Conservation (phyloP, 2,329 filamentous ascomycete species). For the Chaetothyriales sp. region DNA sequence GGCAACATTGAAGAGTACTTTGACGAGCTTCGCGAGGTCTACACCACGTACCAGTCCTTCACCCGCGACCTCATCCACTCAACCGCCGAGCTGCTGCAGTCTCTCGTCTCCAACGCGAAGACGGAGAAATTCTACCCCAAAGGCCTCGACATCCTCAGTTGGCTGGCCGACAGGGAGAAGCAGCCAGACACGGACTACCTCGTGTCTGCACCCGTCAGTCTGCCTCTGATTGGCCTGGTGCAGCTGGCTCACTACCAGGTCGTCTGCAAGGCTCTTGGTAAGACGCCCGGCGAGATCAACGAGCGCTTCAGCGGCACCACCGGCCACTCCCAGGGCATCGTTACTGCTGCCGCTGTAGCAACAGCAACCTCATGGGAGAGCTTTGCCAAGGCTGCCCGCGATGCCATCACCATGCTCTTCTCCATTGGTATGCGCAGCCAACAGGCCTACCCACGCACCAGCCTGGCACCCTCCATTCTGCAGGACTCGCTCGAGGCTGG, state of each 20-base stretch:
- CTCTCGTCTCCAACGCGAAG: constrained; percentile 62
- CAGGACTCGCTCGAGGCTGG: constrained; percentile 89
- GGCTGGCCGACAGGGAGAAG: constrained; percentile 76
- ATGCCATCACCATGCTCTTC: constrained; percentile 83
- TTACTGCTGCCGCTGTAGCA: constrained; percentile 81
- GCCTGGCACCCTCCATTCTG: constrained; percentile 74
- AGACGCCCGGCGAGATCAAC: constrained; percentile 74
- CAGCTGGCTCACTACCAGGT: constrained; percentile 93
- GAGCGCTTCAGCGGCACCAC: constrained; percentile 76
- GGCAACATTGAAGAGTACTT: constrained; percentile 99
- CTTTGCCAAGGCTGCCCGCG: constrained; percentile 63
- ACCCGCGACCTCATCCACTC: constrained; percentile 69
- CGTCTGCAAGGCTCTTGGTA: constrained; percentile 78
- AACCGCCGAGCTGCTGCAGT: constrained; percentile 76
- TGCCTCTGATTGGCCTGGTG: constrained; percentile 88
- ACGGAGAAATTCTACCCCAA: constrained; percentile 95
- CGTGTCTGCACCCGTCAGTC: constrained; percentile 84
- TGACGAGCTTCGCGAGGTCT: constrained; percentile 84
- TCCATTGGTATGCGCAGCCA: constrained; percentile 97
- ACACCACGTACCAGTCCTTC: constrained; percentile 80
- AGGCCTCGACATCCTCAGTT: constrained; percentile 85
- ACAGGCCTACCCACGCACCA: constrained; percentile 91
- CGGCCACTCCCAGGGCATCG: constrained; percentile 90
- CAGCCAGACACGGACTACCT: constrained; percentile 91
- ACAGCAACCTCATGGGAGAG: constrained; percentile 87